Conservation (phyloP, 1,139 yeast genomes). For the Kazachstania sp. region DNA sequence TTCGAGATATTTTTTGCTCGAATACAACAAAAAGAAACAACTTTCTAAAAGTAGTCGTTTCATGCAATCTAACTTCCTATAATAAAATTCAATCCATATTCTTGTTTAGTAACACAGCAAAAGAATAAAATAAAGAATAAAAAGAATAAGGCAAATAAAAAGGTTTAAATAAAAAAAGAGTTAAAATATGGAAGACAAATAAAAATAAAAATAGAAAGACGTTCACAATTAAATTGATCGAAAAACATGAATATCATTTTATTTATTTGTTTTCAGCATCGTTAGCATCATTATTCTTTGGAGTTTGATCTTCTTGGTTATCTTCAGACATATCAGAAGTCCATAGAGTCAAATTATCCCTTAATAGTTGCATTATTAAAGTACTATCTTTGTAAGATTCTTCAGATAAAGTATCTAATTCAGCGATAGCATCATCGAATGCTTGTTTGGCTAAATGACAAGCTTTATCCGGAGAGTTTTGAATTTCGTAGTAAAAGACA, state of each 20-base stretch:
- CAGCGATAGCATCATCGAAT: conserved; percentile 98
- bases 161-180: too few relatives aligned
- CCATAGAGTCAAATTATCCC: conserved; percentile 98
- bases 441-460: conserved; percentile 99
- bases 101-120: not conserved
- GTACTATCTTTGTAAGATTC: conserved; percentile 98
- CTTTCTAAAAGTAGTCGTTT: too few relatives aligned
- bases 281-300: conserved; percentile 34
- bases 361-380: conserved; percentile 94
- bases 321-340: conserved; percentile 85
- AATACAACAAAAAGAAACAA: too few relatives aligned
- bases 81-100: too few relatives aligned
- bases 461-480: conserved; percentile 97
- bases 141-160: too few relatives aligned
- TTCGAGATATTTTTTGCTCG: too few relatives aligned
- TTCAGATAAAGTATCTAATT: conserved; percentile 92
- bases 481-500: conserved; percentile 95
- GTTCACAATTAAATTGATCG: not conserved
- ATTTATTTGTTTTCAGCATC: conserved; percentile 21
- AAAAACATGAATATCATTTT: not conserved
- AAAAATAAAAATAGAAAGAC: too few relatives aligned
- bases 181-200: too few relatives aligned
- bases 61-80: too few relatives aligned
- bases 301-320: conserved; percentile 22
- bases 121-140: not conserved